Evolutionary conservation across 2,329 filamentous ascomycete genomes (phyloP), one percentile per base, ranked within the genome.

Genomic region (Claviceps fusiformis): DNA sequence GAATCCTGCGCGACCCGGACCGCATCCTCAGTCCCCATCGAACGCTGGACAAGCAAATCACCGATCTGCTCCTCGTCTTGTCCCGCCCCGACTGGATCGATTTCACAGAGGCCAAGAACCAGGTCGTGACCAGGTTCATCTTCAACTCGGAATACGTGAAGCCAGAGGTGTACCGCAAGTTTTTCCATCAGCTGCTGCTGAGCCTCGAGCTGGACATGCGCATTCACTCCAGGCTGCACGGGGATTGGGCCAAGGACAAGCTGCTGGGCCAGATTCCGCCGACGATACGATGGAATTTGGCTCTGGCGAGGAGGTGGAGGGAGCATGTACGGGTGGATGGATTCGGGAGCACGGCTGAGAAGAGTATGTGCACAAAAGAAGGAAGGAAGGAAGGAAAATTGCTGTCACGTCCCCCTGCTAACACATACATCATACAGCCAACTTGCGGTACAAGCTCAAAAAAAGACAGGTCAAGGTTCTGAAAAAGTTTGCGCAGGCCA

Each of bases 171-270:
- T 86, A 85, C 61, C 76, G 79, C 57, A 77, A 76, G 31, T 89
- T 90, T 70, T 89, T 87, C 66, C 85, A 88, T 65, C 86, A 90
- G 67, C 70, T 90, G n/a, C 73, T 90, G 3, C 76, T 90, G 46
- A 85, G 83, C 59, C 74, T 87, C 51, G 86, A 90, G 67, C 73
- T 90, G 5, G 82, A 87, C 62, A 67, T 86, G 56, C 80, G 86
- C 44, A 86, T 89, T 61, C 80, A 85, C 62, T 82, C 79, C 1
- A 72, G 71, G 31, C 71, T 77, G 52, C 82, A 87, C 65, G 71
- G 73, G n/a, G 80, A 81, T 31, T 77, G 75, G 69, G 77, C 81
- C 43, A 86, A 83, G 67, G 78, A 83, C 61, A 82, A 81, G 62
- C 72, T 89, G 49, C 70, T 86, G 35, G 68, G 71, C 31, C 79